Percentiles rank a stretch among this genome's conserved stretches.
Evolutionary conservation across 176 grass and related monocot genomes (phyloP).

Genomic region (Eleusine coracana): DNA sequence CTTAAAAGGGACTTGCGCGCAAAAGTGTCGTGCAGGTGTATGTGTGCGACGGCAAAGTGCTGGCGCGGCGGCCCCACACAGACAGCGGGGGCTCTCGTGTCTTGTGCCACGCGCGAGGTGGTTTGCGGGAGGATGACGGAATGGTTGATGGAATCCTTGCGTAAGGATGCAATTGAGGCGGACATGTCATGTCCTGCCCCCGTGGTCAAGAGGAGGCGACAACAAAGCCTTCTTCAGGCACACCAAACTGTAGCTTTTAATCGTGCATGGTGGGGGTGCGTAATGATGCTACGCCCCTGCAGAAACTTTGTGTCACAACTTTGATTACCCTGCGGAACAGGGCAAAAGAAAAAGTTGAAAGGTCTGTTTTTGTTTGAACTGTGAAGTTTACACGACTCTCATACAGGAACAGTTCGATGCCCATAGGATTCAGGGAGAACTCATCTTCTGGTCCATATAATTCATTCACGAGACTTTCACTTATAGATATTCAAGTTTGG

Average conservation of each 20-base stretch:
- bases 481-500: background rate
- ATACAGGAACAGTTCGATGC: background rate
- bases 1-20: constrained; percentile 13
- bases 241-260: constrained; percentile 43
- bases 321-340: constrained; percentile 12
- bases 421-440: background rate
- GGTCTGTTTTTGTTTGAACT: background rate
- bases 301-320: constrained; percentile 6
- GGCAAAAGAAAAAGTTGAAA: background rate
- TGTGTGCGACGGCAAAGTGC: background rate
- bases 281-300: constrained; percentile 30
- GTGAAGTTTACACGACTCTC: background rate
- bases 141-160: constrained; percentile 73
- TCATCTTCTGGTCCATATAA: background rate
- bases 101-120: constrained; percentile 1
- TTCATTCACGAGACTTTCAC: background rate
- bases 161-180: constrained; percentile 54
- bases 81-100: background rate
- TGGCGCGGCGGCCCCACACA: background rate
- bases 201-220: constrained; percentile 28
- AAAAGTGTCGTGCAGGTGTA: constrained; percentile 4
- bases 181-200: background rate
- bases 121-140: constrained; percentile 43
- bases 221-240: constrained; percentile 23
- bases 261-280: constrained; percentile 28